Base-by-base conservation (phyloP, 2,329 filamentous ascomycete genomes). In the Rhynchosporium agropyri region DNA sequence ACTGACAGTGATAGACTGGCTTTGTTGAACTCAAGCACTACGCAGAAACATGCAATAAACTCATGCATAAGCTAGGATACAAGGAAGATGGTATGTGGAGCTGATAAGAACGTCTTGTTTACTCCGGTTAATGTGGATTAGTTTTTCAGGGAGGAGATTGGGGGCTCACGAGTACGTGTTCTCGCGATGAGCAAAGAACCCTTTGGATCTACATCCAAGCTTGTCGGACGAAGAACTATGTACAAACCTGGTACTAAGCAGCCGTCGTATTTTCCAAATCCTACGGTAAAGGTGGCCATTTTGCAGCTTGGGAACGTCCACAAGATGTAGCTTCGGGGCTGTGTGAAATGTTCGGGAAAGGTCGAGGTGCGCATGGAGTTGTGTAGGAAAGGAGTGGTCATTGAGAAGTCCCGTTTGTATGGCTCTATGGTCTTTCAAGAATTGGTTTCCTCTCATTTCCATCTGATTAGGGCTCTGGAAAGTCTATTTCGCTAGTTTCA, bases 61-160 rank as follows among this genome's bases (percentile, higher is more conserved):
- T 91, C 15, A 92, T 92, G 89, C 74, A 83, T 5, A 79, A 81
- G 26, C 79, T 92, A 2, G 88, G 88, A 0, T 91, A 89, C 70
- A 68, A 80, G 2, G 77, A 84, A 75, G 89, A 88, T 64, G 67
- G 67, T 68, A 55, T 28, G 51, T 63, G n/a, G 6, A 45, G 5
- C 43, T 20, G 3, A 3, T 5, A 4, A 3, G 3, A n/a, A 3
- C 10, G 4, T 29, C 26, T 53, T 15, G 31, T 28, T 26, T 13
- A 36, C 38, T 31, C 12, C 20, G 20, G 12, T 58, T 66, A 58
- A 65, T 48, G 58, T 3, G 2, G 3, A 48, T 10, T 20, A 67
- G 80, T 79, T n/a, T 81, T 79, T 0, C 84, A 89, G 75, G 87
- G 86, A 66, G 89, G 89, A 13, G 88, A 91, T 71, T 90, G 87